Conservation (phyloP, 2,329 filamentous ascomycete genomes). For the Spiromastix sp. region DNA sequence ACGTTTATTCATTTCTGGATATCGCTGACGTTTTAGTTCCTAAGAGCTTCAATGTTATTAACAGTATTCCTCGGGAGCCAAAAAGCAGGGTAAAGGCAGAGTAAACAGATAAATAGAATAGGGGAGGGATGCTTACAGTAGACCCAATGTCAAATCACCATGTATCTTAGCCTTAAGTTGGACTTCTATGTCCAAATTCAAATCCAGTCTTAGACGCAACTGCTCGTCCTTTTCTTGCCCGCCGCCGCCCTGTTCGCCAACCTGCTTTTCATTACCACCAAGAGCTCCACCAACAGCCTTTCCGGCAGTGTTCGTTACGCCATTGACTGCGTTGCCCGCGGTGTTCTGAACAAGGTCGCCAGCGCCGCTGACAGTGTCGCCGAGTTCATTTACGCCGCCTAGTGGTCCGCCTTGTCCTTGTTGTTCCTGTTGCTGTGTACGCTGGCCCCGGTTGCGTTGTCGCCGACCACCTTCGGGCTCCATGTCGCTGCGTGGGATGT, state of each 20-base stretch:
- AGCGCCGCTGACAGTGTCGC: conserved; percentile 42
- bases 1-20: not conserved
- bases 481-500: conserved; percentile 41
- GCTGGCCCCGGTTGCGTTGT: conserved; percentile 44
- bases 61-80: not conserved
- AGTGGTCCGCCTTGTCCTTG: conserved; percentile 38
- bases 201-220: conserved; percentile 59
- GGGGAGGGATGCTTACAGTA: conserved; percentile 45
- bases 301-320: conserved; percentile 28
- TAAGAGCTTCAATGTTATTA: conserved; percentile 2
- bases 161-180: conserved; percentile 78
- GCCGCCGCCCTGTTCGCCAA: too few relatives aligned
- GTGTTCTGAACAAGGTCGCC: conserved; percentile 43
- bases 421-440: conserved; percentile 22
- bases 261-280: conserved; percentile 31
- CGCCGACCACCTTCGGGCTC: conserved; percentile 39
- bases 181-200: conserved; percentile 75
- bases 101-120: not conserved
- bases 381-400: conserved; percentile 47
- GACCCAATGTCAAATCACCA: conserved; percentile 68
- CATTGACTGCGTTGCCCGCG: conserved; percentile 36
- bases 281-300: conserved; percentile 32
- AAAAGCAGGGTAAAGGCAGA: not conserved
- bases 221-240: conserved; percentile 52
- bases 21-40: conserved; percentile 5